Evolutionary conservation across 2,329 filamentous ascomycete species (phyloP).

Genomic region (Hypoxylon sp.): DNA sequence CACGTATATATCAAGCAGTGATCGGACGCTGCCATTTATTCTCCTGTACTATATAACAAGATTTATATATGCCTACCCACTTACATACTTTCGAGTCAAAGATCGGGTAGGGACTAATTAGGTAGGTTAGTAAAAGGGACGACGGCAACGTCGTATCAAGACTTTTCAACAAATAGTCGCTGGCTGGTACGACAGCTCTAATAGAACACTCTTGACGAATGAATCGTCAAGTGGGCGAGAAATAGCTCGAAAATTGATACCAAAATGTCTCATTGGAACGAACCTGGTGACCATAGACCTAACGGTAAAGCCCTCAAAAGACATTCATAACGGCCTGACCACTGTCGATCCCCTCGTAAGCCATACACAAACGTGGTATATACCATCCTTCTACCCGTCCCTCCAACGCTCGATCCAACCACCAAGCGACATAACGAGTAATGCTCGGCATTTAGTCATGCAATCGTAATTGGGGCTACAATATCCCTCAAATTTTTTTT

Average conservation of each 20-base stretch:
- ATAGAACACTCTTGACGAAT: conserved; percentile 13
- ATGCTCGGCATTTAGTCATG: conserved; percentile 36
- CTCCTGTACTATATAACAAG: conserved; percentile 11
- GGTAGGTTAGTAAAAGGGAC: background rate
- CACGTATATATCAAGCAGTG: conserved; percentile 59
- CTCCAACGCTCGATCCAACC: conserved; percentile 26
- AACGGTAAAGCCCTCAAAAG: conserved; percentile 7
- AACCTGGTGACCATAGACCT: conserved; percentile 6
- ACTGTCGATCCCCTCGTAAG: conserved; percentile 18
- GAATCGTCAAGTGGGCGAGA: background rate
- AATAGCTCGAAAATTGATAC: background rate
- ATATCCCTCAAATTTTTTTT: conserved; percentile 16
- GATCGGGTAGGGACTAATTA: background rate
- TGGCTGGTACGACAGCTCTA: background rate
- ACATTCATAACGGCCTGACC: conserved; percentile 10
- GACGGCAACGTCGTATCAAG: conserved; percentile 2
- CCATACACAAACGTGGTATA: conserved; percentile 20
- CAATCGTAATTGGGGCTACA: conserved; percentile 33
- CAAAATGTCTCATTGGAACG: conserved; percentile 24
- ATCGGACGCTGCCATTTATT: background rate
- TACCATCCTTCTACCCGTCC: conserved; percentile 19
- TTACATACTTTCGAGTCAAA: no score
- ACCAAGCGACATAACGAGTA: conserved; percentile 34
- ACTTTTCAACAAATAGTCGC: background rate
- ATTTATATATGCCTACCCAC: no score